Percentiles rank a stretch among this genome's conserved stretches.
Conservation (phyloP, 2,329 filamentous ascomycete genomes). For the Arthroderma sp. region DNA sequence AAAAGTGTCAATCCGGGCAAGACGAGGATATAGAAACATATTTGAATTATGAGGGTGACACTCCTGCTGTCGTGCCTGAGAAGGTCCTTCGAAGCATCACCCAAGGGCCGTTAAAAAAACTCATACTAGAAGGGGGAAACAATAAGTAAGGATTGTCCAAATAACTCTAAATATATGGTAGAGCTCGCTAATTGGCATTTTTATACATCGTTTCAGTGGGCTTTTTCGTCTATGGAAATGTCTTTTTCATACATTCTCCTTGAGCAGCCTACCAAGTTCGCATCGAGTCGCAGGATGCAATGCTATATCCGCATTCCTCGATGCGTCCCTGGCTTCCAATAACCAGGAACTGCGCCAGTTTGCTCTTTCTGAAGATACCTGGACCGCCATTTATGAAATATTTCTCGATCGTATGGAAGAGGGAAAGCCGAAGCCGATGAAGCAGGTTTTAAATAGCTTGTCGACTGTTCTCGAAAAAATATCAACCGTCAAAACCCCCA, state of each 20-base stretch:
- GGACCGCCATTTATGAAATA: slow-evolving; percentile 28
- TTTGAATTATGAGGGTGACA: neutral
- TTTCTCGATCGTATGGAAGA: slow-evolving; percentile 30
- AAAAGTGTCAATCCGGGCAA: neutral
- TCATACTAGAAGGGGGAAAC: slow-evolving; percentile 4
- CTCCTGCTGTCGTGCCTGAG: slow-evolving; percentile 4
- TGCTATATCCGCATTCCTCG: slow-evolving; percentile 31
- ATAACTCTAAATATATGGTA: too few relatives aligned
- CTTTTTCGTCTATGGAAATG: slow-evolving; percentile 25
- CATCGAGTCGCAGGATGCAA: slow-evolving; percentile 33
- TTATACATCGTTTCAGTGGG: slow-evolving; percentile 2
- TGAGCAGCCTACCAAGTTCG: slow-evolving; percentile 22
- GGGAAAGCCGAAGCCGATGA: slow-evolving; percentile 32
- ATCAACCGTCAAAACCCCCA: slow-evolving; percentile 13
- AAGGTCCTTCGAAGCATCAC: slow-evolving; percentile 4
- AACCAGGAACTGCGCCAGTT: slow-evolving; percentile 21
- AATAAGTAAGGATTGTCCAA: slow-evolving; percentile 5
- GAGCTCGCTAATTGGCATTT: neutral
- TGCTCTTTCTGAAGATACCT: slow-evolving; percentile 21
- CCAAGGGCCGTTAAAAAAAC: slow-evolving; percentile 7
- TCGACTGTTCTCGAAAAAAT: slow-evolving; percentile 21
- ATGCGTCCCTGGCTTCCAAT: slow-evolving; percentile 22
- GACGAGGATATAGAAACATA: neutral
- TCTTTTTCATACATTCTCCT: slow-evolving; percentile 29
- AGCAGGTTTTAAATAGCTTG: slow-evolving; percentile 31